Conservation (phyloP, 1,139 yeast species). For the Scheffersomyces stambukii region DNA sequence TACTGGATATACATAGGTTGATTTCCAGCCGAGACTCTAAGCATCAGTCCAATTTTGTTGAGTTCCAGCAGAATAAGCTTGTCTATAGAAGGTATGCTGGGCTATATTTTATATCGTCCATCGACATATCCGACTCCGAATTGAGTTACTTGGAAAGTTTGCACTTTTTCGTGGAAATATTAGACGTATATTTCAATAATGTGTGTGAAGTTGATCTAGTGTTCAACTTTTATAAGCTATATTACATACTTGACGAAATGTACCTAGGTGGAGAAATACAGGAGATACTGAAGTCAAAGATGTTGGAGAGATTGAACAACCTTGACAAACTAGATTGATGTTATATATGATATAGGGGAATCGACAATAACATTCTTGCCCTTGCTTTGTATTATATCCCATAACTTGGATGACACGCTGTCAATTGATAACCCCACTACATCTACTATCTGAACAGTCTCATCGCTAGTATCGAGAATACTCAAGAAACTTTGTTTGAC, state of each 20-base stretch:
- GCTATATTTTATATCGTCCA: conserved; percentile 74
- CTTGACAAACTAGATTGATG: conserved; percentile 35
- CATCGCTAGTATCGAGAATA: conserved; percentile 31
- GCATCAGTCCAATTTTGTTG: conserved; percentile 75
- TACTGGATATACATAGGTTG: conserved; percentile 72
- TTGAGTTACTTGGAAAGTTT: conserved; percentile 77
- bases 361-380: conserved; percentile 12
- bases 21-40: conserved; percentile 82
- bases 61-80: conserved; percentile 67
- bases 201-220: conserved; percentile 95
- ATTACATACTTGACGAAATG: conserved; percentile 68
- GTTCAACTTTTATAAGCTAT: conserved; percentile 72
- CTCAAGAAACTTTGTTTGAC: conserved; percentile 60
- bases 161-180: conserved; percentile 83
- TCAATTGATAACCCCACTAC: conserved; percentile 61
- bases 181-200: conserved; percentile 79
- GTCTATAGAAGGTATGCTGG: conserved; percentile 94
- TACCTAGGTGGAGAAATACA: conserved; percentile 77
- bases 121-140: conserved; percentile 75
- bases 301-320: conserved; percentile 50
- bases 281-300: conserved; percentile 59
- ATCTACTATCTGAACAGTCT: conserved; percentile 41
- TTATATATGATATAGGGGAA: conserved; percentile 10
- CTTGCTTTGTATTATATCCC: conserved; percentile 19
- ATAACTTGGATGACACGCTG: conserved; percentile 40